A percentile compares a stretch with the other conserved stretches of the same genome.
Evolutionary conservation across 2,329 filamentous ascomycete genomes (phyloP).

Genomic region (Botrytis cinerea): DNA sequence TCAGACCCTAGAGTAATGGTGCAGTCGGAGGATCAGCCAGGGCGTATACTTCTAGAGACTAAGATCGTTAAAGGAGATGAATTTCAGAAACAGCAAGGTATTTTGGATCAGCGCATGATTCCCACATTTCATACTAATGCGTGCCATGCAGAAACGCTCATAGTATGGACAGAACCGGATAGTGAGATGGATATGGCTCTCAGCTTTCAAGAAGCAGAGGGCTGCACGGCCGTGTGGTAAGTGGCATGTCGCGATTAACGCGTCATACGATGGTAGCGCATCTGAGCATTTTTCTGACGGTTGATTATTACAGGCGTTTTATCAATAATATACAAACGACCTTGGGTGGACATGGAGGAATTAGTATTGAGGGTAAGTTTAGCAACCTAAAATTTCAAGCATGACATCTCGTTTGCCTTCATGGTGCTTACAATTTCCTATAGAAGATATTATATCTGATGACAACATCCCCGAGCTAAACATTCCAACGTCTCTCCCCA

Average conservation of each 20-base stretch:
- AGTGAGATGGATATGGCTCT: conserved; percentile 95
- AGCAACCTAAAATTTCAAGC: neutral
- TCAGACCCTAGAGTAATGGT: conserved; percentile 89
- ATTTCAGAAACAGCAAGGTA: conserved; percentile 97
- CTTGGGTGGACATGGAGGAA: conserved; percentile 68
- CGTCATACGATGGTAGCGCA: neutral
- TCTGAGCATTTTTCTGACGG: conserved; percentile 17
- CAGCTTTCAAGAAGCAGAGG: conserved; percentile 96
- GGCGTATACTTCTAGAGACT: conserved; percentile 82
- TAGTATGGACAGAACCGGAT: conserved; percentile 89
- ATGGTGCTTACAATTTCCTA: neutral
- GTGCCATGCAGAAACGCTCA: conserved; percentile 75
- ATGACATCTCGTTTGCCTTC: neutral
- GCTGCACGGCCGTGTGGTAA: conserved; percentile 89
- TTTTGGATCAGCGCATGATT: conserved; percentile 38
- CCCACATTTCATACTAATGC: conserved; percentile 37
- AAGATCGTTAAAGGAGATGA: conserved; percentile 91
- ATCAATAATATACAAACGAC: conserved; percentile 79
- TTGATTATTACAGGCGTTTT: conserved; percentile 69
- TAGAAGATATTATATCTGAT: conserved; percentile 86
- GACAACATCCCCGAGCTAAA: conserved; percentile 75
- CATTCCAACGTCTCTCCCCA: conserved; percentile 71
- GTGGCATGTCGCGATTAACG: conserved; percentile 33
- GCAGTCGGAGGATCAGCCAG: conserved; percentile 88
- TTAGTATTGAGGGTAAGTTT: conserved; percentile 30